Evolutionary conservation across 352 stramenopile genomes (phyloP), one percentile per base, ranked within the genome.

Genomic region (Thraustochytrium striatum): DNA sequence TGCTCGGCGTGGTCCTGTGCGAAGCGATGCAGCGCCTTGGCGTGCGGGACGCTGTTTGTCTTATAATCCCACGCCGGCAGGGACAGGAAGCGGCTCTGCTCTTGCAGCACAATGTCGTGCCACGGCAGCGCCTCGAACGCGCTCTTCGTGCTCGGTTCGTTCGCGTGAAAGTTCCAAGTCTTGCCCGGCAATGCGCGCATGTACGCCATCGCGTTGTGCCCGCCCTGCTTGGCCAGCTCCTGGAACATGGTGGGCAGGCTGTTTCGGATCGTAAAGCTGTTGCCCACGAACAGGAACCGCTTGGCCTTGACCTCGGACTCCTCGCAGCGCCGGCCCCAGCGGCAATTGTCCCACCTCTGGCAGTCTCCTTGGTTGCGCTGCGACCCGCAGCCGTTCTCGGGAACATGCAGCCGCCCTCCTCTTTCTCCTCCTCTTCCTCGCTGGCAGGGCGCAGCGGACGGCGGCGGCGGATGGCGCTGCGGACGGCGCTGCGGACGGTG

Each of bases 261-360:
- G 59, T 70, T 70, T 7, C 59, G 59, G 59, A 70, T 70, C 5
- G 59, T 70, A n/a, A 70, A 55, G 38, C 7, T 28, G 59, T 70
- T 70, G 25, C 59, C 59, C 5, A 70, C 25, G 38, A 70, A 70
- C 8, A 70, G 53, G 5, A 61, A 13, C 5, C 39, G 39, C 39
- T 47, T 5, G 5, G 39, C 39, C 39, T 5, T 13, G 39, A 47
- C 39, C 39, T 47, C n/a, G n/a, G n/a, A n/a, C n/a, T n/a, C n/a
- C n/a, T n/a, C n/a, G n/a, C n/a, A n/a, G n/a, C n/a, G n/a, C n/a
- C n/a, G n/a, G n/a, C n/a, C n/a, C n/a, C n/a, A n/a, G n/a, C n/a
- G n/a, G n/a, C n/a, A n/a, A n/a, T n/a, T n/a, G n/a, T n/a, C n/a
- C n/a, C n/a, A n/a, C n/a, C n/a, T n/a, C n/a, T n/a, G n/a, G n/a